Evolutionary conservation across 306 rosid species (phyloP), one percentile per base, ranked within the genome.

Genomic region (Coriaria nepalensis): DNA sequence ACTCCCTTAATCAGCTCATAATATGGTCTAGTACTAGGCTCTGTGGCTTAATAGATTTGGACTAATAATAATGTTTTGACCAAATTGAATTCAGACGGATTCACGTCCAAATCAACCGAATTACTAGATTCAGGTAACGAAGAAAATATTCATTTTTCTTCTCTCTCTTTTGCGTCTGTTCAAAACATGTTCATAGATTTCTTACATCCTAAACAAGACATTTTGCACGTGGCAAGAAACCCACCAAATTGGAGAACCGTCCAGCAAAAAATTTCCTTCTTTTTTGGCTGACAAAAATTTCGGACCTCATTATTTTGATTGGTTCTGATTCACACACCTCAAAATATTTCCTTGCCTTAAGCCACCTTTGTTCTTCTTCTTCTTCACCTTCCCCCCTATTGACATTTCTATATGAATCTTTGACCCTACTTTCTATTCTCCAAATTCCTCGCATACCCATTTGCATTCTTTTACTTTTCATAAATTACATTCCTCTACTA

Each of bases 251-350:
- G 56, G 47, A 47, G 15, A 61, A 57, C 64, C 67, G 58, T 69
- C 66, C 65, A 58, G 57, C 29, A 20, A 20, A 20, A 20, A 20
- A 20, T 20, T 20, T 20, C 29, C 29, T 20, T 20, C 29, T 20
- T 20, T 3, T 20, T 1, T 1, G 29, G 29, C 29, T 20, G 3
- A 20, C 29, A 20, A 52, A 35, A 54, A 70, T 33, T 78, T 70
- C 65, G 53, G 72, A 52, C 93, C 96, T 78, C 80, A 83, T 35
- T 50, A 36, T 48, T 55, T 72, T 72, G 48, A 74, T 60, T 65
- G 80, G 86, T 78, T 45, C 53, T 68, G 59, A 34, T 76, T 77
- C 63, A 33, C 58, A 52, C 80, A 53, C 57, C 77, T 73, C 45
- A 50, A 62, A 75, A 60, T 55, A 67, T 10, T 60, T 47, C 10